These are phyloP conservation scores for carrot (Daucus carota) DNA, from an alignment of 129 eudicot genomes.

Conservation along the genomic window DH1_v3.0 NC_030384.2:5316501-5317000, in stretches of 20 bases:
- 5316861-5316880: slow-evolving; percentile 72
- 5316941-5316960: too few relatives aligned
- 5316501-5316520: background rate
- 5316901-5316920: too few relatives aligned
- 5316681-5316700: slow-evolving; percentile 97
- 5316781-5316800: slow-evolving; percentile 99
- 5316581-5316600: background rate
- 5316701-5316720: slow-evolving; percentile 7
- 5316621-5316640: slow-evolving; percentile 76
- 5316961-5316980: too few relatives aligned
- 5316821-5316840: slow-evolving; percentile 92
- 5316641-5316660: slow-evolving; percentile 94
- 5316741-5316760: slow-evolving; percentile 1
- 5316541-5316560: background rate
- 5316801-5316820: slow-evolving; percentile 81
- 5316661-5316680: slow-evolving; percentile 98
- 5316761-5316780: slow-evolving; percentile 55
- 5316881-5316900: background rate
- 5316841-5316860: slow-evolving; percentile 94
- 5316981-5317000: too few relatives aligned
- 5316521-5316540: background rate
- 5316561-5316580: background rate
- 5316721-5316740: background rate
- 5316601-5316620: background rate
- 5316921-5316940: too few relatives aligned